phyloP scores from a whole-genome alignment of 208 protist genomes.

The Crithidia bombi region DNA sequence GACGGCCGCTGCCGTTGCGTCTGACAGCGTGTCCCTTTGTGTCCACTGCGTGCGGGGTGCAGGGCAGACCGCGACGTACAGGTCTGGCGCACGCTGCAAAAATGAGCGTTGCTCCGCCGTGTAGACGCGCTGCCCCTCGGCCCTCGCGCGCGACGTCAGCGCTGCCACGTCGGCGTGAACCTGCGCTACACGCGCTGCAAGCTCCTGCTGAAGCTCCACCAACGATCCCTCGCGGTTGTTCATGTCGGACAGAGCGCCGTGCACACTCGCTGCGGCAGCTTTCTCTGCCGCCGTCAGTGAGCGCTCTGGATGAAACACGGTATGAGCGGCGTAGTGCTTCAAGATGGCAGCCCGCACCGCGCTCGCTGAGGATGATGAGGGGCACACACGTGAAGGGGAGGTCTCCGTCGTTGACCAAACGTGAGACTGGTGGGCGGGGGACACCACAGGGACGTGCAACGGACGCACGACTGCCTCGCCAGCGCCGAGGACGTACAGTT shows the following conservation, averaged over 20 bases:
- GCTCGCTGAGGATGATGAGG: neutral
- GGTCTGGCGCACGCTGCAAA: constrained; percentile 80
- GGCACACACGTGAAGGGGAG: no score
- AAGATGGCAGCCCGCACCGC: constrained; percentile 21
- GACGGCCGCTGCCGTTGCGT: no score
- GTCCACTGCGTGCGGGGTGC: no score
- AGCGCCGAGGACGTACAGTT: constrained; percentile 60
- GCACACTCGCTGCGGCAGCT: neutral
- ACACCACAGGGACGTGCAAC: constrained; percentile 26
- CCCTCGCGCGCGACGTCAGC: constrained; percentile 34
- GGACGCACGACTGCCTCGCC: constrained; percentile 39
- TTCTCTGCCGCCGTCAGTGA: constrained; percentile 8
- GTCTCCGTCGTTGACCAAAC: no score
- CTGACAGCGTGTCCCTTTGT: no score
- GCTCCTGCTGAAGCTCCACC: neutral
- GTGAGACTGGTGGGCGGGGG: no score
- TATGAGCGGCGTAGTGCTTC: constrained; percentile 2
- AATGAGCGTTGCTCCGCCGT: constrained; percentile 67
- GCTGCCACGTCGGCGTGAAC: constrained; percentile 9
- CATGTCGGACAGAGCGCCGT: constrained; percentile 10
- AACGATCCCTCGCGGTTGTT: neutral
- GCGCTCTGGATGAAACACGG: constrained; percentile 6
- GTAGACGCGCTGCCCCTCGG: constrained; percentile 55
- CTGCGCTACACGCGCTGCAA: neutral
- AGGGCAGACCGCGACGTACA: constrained; percentile 43